Percentiles rank a stretch among this genome's conserved stretches.
These are phyloP conservation scores for Vachellia pachyceras DNA, from an alignment of 306 rosid genomes.

Conservation along the genomic window DNA sequence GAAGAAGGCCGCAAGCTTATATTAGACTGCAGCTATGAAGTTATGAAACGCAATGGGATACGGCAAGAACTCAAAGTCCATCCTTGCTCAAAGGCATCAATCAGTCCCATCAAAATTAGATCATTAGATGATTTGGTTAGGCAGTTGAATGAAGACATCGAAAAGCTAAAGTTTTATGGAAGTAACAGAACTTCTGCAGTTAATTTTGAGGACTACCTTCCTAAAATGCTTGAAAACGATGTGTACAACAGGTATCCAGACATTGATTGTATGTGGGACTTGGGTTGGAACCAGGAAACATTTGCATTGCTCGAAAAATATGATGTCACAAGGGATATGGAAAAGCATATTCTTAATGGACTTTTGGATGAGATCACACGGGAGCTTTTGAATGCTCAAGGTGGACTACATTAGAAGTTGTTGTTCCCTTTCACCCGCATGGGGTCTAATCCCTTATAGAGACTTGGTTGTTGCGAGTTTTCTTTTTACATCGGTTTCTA, in stretches of 20 bases:
- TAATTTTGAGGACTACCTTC: constrained; percentile 64
- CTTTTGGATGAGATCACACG: constrained; percentile 73
- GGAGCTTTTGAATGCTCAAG: constrained; percentile 53
- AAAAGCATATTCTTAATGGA: constrained; percentile 61
- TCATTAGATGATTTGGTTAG: constrained; percentile 71
- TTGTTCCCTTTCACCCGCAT: too few species aligned
- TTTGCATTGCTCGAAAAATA: constrained; percentile 65
- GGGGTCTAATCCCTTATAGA: too few species aligned
- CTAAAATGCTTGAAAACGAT: constrained; percentile 77
- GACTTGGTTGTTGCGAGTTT: constrained; percentile 16
- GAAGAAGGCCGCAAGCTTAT: constrained; percentile 58
- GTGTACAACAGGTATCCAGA: constrained; percentile 63
- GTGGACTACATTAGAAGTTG: constrained; percentile 22
- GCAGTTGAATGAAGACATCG: constrained; percentile 64
- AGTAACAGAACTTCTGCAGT: constrained; percentile 46
- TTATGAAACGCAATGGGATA: constrained; percentile 82
- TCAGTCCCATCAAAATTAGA: constrained; percentile 39
- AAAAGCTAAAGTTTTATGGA: constrained; percentile 67
- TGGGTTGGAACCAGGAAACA: constrained; percentile 72
- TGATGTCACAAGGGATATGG: constrained; percentile 74
- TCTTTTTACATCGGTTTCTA: constrained; percentile 6
- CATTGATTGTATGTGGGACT: constrained; percentile 87
- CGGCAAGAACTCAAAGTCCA: constrained; percentile 70
- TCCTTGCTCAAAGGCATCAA: constrained; percentile 48
- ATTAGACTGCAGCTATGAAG: constrained; percentile 79